Evolutionary conservation across 257 asterid species (phyloP).

Genomic region (Solanum ahanhuiri): DNA sequence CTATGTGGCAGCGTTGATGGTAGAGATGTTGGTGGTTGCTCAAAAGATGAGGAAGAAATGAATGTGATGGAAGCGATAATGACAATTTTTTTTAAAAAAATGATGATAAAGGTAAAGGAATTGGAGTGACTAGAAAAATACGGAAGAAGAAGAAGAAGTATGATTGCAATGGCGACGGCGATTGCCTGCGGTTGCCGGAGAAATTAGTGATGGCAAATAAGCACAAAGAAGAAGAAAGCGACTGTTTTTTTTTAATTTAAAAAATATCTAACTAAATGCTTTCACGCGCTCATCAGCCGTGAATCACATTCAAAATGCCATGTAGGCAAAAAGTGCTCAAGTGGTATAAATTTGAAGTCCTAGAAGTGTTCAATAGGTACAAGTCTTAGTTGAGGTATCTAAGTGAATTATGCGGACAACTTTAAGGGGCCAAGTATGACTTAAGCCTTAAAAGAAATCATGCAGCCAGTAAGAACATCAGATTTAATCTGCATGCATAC

Average conservation of each 20-base stretch:
- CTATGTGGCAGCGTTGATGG: not conserved
- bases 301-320: not conserved
- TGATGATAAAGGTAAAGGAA: not conserved
- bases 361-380: not conserved
- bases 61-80: no score
- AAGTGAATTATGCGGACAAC: not conserved
- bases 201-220: not conserved
- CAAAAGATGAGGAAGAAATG: no score
- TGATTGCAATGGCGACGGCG: not conserved
- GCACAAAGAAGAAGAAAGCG: not conserved
- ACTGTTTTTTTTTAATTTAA: not conserved
- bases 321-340: not conserved
- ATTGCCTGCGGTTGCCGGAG: not conserved
- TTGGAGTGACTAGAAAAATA: not conserved
- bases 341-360: not conserved
- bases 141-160: not conserved
- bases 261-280: not conserved
- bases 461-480: not conserved
- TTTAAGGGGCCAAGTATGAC: not conserved
- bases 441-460: not conserved
- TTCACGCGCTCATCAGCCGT: not conserved
- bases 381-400: not conserved
- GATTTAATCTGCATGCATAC: not conserved
- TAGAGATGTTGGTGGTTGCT: not conserved
- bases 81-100: no score